Evolutionary conservation across 345 rosid species (phyloP).

Genomic region (Punica granatum): DNA sequence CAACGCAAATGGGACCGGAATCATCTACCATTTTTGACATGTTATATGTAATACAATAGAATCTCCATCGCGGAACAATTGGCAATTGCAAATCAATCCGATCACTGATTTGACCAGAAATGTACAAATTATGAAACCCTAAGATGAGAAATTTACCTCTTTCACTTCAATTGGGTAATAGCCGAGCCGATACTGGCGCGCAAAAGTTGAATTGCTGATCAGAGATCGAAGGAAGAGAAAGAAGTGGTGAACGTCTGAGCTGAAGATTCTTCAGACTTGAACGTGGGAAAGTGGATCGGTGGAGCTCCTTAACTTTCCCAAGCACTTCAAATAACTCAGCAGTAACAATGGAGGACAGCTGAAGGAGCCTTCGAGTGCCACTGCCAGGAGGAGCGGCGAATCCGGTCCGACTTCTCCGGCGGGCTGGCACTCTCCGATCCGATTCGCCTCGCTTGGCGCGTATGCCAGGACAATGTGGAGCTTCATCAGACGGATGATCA

Average conservation of each 20-base stretch:
- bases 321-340: neutral
- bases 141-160: neutral
- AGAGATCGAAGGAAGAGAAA: neutral
- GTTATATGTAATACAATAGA: too few relatives aligned
- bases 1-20: neutral
- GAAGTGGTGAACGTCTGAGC: neutral
- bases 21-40: too few relatives aligned
- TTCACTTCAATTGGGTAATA: neutral
- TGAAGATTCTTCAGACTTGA: neutral
- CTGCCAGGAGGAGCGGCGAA: constrained; percentile 38
- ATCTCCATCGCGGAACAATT: neutral
- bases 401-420: constrained; percentile 63
- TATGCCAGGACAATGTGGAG: too few relatives aligned
- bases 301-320: neutral
- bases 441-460: constrained; percentile 59
- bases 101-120: neutral
- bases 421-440: constrained; percentile 49
- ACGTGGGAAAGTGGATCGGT: neutral
- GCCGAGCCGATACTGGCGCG: neutral
- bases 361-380: constrained; percentile 58
- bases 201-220: neutral
- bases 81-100: neutral
- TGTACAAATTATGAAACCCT: neutral
- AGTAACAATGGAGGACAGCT: neutral
- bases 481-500: too few relatives aligned